phyloP scores from a whole-genome alignment of 23 red algal species.

The Gracilariopsis chorda region DNA sequence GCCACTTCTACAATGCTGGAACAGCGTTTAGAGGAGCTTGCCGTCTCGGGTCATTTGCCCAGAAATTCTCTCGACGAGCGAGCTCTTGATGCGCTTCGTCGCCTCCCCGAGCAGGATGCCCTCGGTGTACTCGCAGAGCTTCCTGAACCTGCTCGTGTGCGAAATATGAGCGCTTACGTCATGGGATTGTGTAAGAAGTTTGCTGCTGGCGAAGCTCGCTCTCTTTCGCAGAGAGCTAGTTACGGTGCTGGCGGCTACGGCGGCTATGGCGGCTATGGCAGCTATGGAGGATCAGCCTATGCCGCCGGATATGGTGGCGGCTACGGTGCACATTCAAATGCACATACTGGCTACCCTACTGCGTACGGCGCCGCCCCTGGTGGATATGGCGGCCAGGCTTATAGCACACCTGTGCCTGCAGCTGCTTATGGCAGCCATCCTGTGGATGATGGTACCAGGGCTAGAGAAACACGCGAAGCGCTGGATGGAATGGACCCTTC shows the following conservation, averaged over 20 bases:
- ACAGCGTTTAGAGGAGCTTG: constrained; percentile 59
- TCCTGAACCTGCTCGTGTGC: constrained; percentile 65
- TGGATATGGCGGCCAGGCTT: neutral
- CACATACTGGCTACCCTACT: neutral
- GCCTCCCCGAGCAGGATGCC: constrained; percentile 57
- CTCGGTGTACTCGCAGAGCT: constrained; percentile 66
- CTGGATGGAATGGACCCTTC: constrained; percentile 48
- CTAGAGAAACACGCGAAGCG: constrained; percentile 39
- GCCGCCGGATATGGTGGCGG: constrained; percentile 16
- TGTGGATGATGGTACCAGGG: constrained; percentile 4
- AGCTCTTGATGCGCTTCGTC: constrained; percentile 62
- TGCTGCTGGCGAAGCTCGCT: constrained; percentile 54
- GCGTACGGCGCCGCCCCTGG: constrained; percentile 20
- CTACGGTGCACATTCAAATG: neutral
- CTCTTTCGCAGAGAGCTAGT: constrained; percentile 13
- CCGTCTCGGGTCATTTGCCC: constrained; percentile 9
- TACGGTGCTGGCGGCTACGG: constrained; percentile 26
- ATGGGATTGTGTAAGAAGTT: constrained; percentile 83
- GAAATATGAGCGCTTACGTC: constrained; percentile 77
- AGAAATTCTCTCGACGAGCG: constrained; percentile 61
- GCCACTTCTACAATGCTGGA: constrained; percentile 19
- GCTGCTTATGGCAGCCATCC: constrained; percentile 18
- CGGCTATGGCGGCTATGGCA: constrained; percentile 26
- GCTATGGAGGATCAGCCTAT: neutral
- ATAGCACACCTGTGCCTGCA: neutral